Conservation (phyloP, 106 monocot species). For the Acanthochlamys bracteata region DNA sequence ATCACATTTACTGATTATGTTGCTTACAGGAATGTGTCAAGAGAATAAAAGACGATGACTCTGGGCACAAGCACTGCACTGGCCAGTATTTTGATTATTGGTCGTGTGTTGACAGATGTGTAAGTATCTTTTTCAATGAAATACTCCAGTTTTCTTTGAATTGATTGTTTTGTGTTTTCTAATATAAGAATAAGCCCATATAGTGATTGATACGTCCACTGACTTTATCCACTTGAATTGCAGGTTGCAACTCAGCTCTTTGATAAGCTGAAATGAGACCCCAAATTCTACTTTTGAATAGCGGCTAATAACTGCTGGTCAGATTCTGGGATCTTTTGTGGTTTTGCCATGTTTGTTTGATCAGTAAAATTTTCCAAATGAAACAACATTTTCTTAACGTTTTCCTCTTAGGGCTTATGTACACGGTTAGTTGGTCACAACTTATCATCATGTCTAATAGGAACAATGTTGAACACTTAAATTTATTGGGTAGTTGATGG, state of each 20-base stretch:
- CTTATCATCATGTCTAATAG: too few species aligned
- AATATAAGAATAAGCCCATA: not conserved
- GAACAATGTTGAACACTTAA: too few species aligned
- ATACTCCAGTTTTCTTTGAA: not conserved
- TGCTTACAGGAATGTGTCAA: conserved; percentile 21
- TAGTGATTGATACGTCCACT: not conserved
- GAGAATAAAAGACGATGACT: conserved; percentile 20
- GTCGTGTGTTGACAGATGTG: conserved; percentile 27
- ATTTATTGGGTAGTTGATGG: too few species aligned
- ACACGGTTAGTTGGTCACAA: too few species aligned
- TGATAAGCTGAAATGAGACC: conserved; percentile 21
- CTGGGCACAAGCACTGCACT: conserved; percentile 30
- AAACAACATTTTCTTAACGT: too few species aligned
- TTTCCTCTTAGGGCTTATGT: too few species aligned
- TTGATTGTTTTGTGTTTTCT: not conserved
- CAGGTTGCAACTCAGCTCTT: conserved; percentile 34
- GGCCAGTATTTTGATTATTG: conserved; percentile 39
- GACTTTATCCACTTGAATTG: not conserved
- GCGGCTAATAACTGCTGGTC: too few species aligned
- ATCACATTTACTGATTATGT: not conserved
- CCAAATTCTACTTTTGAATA: too few species aligned
- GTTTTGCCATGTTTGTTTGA: too few species aligned
- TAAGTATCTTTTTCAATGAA: conserved; percentile 1
- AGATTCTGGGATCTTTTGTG: too few species aligned
- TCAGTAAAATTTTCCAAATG: too few species aligned